Percentiles rank a stretch among this genome's conserved stretches.
Conservation (phyloP, 129 eudicot species). For the Arctium lappa region DNA sequence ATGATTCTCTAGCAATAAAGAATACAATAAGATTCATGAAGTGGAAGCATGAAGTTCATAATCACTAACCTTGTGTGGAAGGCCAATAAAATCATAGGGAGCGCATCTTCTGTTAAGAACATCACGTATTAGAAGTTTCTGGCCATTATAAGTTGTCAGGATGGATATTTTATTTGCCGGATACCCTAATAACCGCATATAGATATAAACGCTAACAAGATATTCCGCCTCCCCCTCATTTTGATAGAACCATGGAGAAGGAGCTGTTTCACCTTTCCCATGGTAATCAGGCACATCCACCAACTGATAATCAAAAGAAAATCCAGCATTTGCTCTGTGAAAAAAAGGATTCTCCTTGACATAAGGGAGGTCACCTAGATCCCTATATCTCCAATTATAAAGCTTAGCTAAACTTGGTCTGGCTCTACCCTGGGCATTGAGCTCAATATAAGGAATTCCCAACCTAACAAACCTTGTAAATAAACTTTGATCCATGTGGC, state of each 20-base stretch:
- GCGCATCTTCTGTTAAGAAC: slow-evolving; percentile 73
- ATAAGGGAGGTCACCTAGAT: slow-evolving; percentile 83
- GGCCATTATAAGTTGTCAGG: slow-evolving; percentile 94
- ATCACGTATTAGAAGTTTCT: slow-evolving; percentile 95
- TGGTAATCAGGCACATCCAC: slow-evolving; percentile 89
- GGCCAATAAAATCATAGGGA: slow-evolving; percentile 76
- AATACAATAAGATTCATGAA: neutral
- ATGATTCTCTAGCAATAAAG: no score
- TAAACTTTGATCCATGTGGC: slow-evolving; percentile 99
- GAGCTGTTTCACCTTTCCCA: slow-evolving; percentile 94
- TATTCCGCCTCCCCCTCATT: slow-evolving; percentile 98
- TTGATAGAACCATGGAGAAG: slow-evolving; percentile 99
- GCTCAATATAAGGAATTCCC: slow-evolving; percentile 92
- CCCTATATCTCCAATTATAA: slow-evolving; percentile 93
- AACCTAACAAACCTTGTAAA: slow-evolving; percentile 93
- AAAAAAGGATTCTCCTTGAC: slow-evolving; percentile 66
- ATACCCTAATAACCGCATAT: slow-evolving; percentile 91
- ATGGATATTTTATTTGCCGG: slow-evolving; percentile 96
- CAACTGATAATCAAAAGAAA: slow-evolving; percentile 82
- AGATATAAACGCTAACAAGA: slow-evolving; percentile 83
- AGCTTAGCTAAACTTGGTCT: slow-evolving; percentile 91
- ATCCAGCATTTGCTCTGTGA: slow-evolving; percentile 85
- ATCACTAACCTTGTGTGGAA: slow-evolving; percentile 76
- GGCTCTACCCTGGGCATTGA: slow-evolving; percentile 98
- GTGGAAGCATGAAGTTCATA: neutral